A percentile compares a stretch with the other conserved stretches of the same genome.
Conservation (phyloP, 768 basidiomycete genomes). For the Guyanaporus albipodus region DNA sequence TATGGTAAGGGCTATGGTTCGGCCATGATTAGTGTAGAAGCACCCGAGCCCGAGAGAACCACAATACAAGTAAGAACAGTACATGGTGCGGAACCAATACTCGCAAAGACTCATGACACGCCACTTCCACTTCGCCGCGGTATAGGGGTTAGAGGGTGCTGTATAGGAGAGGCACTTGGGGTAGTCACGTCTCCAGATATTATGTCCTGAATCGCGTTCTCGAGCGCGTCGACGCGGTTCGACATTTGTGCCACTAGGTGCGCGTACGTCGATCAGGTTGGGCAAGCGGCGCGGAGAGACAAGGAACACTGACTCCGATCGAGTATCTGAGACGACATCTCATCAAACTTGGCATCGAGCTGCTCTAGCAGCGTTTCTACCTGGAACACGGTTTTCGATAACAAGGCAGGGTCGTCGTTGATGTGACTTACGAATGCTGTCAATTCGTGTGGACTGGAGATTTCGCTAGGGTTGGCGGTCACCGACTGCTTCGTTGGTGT, state of each 20-base stretch:
- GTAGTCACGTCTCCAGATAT: slow-evolving; percentile 66
- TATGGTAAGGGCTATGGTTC: slow-evolving; percentile 10
- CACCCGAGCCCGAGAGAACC: slow-evolving; percentile 1
- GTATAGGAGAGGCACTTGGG: slow-evolving; percentile 56
- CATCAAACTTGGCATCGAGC: slow-evolving; percentile 86
- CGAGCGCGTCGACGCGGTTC: slow-evolving; percentile 81
- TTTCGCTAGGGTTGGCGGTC: slow-evolving; percentile 49
- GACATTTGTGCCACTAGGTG: slow-evolving; percentile 91
- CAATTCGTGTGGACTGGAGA: slow-evolving; percentile 90
- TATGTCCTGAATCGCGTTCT: slow-evolving; percentile 88
- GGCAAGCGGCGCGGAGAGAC: slow-evolving; percentile 1
- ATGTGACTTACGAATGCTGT: slow-evolving; percentile 79
- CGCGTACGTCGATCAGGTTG: slow-evolving; percentile 9
- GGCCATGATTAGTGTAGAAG: slow-evolving; percentile 19
- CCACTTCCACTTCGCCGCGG: slow-evolving; percentile 44
- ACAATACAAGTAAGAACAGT: slow-evolving; percentile 12
- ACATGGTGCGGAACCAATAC: slow-evolving; percentile 9
- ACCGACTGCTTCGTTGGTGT: slow-evolving; percentile 49
- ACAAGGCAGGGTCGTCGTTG: slow-evolving; percentile 4
- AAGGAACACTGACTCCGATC: slow-evolving; percentile 60
- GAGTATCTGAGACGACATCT: slow-evolving; percentile 88
- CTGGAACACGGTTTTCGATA: slow-evolving; percentile 36
- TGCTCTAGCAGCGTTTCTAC: slow-evolving; percentile 87
- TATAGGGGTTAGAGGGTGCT: slow-evolving; percentile 29
- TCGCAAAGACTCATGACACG: slow-evolving; percentile 14